Conservation (phyloP, 352 stramenopile genomes). For the Globisporangium acanthophoron region DNA sequence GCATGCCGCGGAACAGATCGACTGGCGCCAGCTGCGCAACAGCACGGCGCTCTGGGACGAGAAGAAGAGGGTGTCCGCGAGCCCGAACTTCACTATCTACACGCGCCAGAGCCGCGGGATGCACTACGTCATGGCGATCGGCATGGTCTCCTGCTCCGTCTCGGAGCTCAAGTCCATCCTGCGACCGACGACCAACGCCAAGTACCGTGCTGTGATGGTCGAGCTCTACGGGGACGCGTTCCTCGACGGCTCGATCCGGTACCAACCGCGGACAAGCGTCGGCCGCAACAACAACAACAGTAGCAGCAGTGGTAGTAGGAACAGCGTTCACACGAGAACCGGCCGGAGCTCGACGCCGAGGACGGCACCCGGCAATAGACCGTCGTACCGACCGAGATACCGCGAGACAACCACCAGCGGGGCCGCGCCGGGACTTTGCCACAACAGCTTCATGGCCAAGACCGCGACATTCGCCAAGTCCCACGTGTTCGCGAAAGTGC, state of each 20-base stretch:
- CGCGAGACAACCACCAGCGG: background rate
- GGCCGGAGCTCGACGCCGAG: background rate
- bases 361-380: background rate
- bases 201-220: constrained; percentile 10
- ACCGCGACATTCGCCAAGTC: constrained; percentile 42
- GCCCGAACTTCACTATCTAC: constrained; percentile 11
- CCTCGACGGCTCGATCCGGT: constrained; percentile 12
- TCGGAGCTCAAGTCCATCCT: constrained; percentile 14
- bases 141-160: constrained; percentile 13
- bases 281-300: background rate
- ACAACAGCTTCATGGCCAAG: constrained; percentile 25
- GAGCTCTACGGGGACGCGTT: constrained; percentile 17
- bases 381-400: background rate
- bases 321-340: background rate
- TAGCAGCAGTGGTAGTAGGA: background rate
- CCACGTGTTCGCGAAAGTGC: constrained; percentile 35
- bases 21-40: constrained; percentile 15
- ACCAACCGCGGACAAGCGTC: constrained; percentile 3
- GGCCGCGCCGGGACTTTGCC: background rate
- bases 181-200: constrained; percentile 6
- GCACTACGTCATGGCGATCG: constrained; percentile 16
- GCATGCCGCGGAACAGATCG: constrained; percentile 8
- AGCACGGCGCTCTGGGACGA: constrained; percentile 17
- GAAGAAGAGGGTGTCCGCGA: constrained; percentile 11
- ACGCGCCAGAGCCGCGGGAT: constrained; percentile 16